Evolutionary conservation across 345 rosid genomes (phyloP), one percentile per base, ranked within the genome.

Genomic region (Schrenkiella parvula): DNA sequence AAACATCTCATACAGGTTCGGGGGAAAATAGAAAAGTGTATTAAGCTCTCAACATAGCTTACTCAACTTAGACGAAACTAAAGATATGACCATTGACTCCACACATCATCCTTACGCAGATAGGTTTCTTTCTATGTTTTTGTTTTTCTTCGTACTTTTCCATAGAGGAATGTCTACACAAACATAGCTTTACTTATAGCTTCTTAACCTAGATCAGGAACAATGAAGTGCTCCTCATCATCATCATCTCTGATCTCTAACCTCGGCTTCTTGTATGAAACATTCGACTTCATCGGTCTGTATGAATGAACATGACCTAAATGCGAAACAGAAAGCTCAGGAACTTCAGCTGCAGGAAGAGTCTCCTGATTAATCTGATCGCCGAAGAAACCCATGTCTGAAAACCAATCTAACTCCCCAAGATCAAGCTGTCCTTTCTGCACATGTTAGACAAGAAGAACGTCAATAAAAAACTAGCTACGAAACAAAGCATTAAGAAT

Each of bases 331-430:
- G 89, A 86, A 66, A 93, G 86, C 55, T 93, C 91, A 15, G 98
- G 98, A 41, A 93, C 98, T 81, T 93, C 89, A 29, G 97, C 97
- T 44, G 88, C 92, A 62, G 91, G 83, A 51, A 80, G 75, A 44
- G 88, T 79, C 73, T 88, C 90, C 26, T 83, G 76, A 23, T 86
- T 79, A 41, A 85, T 52, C 51, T 89, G 89, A 47, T 93, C 95
- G 6, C 80, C 69, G 32, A 90, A 85, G 41, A 90, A 76, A 44
- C 91, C 80, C 83, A 85, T 83, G 59, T 93, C 97, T 19, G 89
- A 80, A 34, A 93, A 82, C 98, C 96, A 93, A 8, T 91, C 95
- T 2, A 93, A 67, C 79, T 83, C 96, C 38, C 95, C 96, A 2
- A 91, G 66, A 80, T 88, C 91, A 48, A 89, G 80, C 12, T 86